phyloP scores from a whole-genome alignment of 2,329 filamentous ascomycete genomes.

The Podosphaera xanthii region DNA sequence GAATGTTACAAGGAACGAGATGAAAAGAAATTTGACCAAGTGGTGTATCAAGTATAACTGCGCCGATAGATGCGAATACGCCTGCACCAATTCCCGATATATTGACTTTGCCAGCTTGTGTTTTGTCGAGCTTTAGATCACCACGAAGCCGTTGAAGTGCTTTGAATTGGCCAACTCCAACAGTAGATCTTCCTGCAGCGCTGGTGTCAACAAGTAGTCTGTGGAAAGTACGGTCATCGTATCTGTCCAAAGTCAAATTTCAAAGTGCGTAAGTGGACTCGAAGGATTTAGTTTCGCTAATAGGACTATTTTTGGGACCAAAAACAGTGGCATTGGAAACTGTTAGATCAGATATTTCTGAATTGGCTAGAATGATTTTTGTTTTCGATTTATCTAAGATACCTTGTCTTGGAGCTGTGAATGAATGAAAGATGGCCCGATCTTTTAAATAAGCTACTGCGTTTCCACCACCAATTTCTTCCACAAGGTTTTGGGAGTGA shows the following conservation, averaged over 20 bases:
- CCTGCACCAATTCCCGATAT: too few relatives aligned
- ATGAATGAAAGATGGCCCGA: neutral
- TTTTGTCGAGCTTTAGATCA: too few relatives aligned
- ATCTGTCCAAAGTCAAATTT: neutral
- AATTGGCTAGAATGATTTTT: neutral
- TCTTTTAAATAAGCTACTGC: neutral
- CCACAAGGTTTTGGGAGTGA: neutral
- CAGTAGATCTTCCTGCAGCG: too few relatives aligned
- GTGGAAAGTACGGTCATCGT: too few relatives aligned
- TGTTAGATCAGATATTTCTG: neutral
- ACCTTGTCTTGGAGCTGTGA: neutral
- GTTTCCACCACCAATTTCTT: neutral
- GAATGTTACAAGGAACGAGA: neutral
- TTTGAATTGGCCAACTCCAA: too few relatives aligned
- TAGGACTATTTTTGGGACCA: neutral
- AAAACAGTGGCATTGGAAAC: neutral
- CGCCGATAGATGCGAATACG: too few relatives aligned
- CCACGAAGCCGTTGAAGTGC: too few relatives aligned
- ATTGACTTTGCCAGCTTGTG: too few relatives aligned
- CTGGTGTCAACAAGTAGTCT: too few relatives aligned
- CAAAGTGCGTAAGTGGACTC: neutral
- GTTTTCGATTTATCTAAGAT: neutral
- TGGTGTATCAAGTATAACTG: too few relatives aligned
- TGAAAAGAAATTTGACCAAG: neutral
- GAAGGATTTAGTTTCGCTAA: neutral